Conservation (phyloP, 2,329 filamentous ascomycete genomes). For the Exophiala viscosa region DNA sequence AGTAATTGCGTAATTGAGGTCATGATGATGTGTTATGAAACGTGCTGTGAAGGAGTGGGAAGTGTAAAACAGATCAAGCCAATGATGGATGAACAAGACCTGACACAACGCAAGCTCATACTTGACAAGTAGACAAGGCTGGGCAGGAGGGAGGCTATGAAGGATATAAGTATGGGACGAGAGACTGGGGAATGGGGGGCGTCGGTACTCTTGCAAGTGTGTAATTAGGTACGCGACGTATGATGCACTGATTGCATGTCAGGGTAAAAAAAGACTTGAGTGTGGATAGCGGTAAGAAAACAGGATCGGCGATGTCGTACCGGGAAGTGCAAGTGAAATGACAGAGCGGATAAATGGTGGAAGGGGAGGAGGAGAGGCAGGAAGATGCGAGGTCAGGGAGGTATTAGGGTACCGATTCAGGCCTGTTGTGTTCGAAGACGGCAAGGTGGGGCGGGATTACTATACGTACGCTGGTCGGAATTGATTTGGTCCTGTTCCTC, state of each 20-base stretch:
- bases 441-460: constrained; percentile 23
- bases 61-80: constrained; percentile 4
- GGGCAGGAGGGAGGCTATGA: constrained; percentile 11
- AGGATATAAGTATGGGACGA: constrained; percentile 25
- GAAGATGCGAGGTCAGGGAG: background rate
- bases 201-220: constrained; percentile 17
- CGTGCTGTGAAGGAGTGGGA: constrained; percentile 3
- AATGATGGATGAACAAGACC: background rate
- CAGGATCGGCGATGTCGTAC: constrained; percentile 17
- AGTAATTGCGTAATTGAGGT: constrained; percentile 30
- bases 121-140: constrained; percentile 19
- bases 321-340: constrained; percentile 9
- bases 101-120: constrained; percentile 2
- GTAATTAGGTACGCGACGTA: constrained; percentile 10
- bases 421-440: background rate
- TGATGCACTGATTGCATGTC: constrained; percentile 8
- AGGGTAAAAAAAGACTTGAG: constrained; percentile 11
- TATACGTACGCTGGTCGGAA: constrained; percentile 26
- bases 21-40: constrained; percentile 18
- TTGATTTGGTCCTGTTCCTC: constrained; percentile 24
- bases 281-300: background rate
- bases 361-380: constrained; percentile 4
- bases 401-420: constrained; percentile 6
- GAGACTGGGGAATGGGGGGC: constrained; percentile 7
- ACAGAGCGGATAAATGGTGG: constrained; percentile 3